Conservation (phyloP, 805 yeast species). For the Saccharomycopsis javanensis region DNA sequence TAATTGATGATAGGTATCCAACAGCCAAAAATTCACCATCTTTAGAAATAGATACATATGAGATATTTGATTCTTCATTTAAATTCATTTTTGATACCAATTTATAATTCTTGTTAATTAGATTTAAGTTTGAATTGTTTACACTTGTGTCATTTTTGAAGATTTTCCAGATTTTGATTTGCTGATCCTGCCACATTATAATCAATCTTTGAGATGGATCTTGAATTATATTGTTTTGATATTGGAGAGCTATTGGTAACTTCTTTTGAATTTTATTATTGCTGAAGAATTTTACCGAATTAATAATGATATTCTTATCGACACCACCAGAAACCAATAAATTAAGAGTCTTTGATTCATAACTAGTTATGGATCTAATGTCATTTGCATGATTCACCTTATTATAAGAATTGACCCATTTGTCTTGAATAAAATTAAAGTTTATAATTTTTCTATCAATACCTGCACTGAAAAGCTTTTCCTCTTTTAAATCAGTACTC, state of each 20-base stretch:
- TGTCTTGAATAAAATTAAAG: constrained; percentile 37
- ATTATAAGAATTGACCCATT: constrained; percentile 68
- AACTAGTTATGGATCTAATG: constrained; percentile 64
- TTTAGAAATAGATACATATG: constrained; percentile 54
- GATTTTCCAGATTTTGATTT: constrained; percentile 71
- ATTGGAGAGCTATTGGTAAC: constrained; percentile 51
- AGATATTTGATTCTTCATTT: constrained; percentile 72
- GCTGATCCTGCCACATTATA: constrained; percentile 74
- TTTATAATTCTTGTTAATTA: constrained; percentile 32
- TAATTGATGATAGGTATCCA: constrained; percentile 57
- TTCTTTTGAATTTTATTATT: constrained; percentile 61
- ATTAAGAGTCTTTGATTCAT: constrained; percentile 57
- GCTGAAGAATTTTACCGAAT: constrained; percentile 54
- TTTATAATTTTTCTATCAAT: constrained; percentile 86
- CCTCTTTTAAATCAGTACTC: constrained; percentile 48
- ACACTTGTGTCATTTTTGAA: constrained; percentile 22
- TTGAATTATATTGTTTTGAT: constrained; percentile 40
- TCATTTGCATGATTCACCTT: constrained; percentile 81
- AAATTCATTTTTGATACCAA: constrained; percentile 57
- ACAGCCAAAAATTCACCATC: constrained; percentile 63
- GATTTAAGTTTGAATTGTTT: background rate
- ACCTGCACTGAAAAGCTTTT: constrained; percentile 75
- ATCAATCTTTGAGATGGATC: constrained; percentile 42
- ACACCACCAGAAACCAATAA: constrained; percentile 77
- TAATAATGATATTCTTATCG: constrained; percentile 55